Base-by-base conservation (phyloP, 179 eudicot genomes). In the Beta lomatogona region DNA sequence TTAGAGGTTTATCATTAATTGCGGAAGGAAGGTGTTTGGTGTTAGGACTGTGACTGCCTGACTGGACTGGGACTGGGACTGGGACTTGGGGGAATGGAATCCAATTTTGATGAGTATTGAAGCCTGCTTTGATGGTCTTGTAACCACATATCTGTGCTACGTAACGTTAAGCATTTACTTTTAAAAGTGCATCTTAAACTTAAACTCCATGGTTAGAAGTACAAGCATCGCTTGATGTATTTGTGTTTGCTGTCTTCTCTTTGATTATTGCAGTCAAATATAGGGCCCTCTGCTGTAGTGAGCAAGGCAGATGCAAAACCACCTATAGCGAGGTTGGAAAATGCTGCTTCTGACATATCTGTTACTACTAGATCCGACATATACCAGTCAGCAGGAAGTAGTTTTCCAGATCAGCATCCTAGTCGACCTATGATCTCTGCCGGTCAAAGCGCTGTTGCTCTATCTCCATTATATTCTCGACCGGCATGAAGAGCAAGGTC, bases 321-420 rank as follows among this genome's bases (percentile, higher is more conserved):
- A 21, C 28, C 73, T 84, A 70, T 81, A 22, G 82, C 75, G 75
- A 78, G 48, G 58, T 77, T 75, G 41, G 78, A 75, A 80, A 82
- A 60, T 61, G 86, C 80, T 71, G 73, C 79, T 45, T 80, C 86
- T 52, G 88, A 85, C 6, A 53, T 59, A 25, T 88, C 82, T 65
- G 64, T 64, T 41, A 65, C 81, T 44, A 76, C 77, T 66, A 81
- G 77, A 15, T 85, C 86, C 13, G 90, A 84, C 74, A 13, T 81
- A 44, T 76, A 74, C 44, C 79, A 74, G 48, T 82, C 88, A 22
- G 78, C 81, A 19, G 83, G 75, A 81, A 87, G 81, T 81, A 85
- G 79, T 71, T 50, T 76, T 6, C 82, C 89, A 41, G 89, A 81
- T 79, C 53, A 57, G 54, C 85, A 85, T 57, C 81, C 84, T 73